A percentile compares a stretch with the other conserved stretches of the same genome.
Conservation (phyloP, 768 basidiomycete genomes). For the Mycena venus region DNA sequence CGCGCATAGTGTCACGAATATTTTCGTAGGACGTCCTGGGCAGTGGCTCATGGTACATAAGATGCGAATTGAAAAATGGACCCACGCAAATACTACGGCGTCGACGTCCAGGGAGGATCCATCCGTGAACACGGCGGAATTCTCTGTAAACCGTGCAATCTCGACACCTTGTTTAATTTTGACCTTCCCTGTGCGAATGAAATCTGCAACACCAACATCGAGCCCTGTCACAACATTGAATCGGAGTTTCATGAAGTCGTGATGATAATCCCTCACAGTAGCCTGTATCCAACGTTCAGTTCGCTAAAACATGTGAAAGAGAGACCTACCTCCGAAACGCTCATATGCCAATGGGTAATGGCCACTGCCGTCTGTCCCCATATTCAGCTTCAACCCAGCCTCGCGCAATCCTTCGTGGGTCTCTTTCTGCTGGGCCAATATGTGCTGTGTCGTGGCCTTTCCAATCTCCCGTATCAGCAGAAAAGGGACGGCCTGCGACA, state of each 20-base stretch:
- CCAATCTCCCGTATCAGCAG: constrained; percentile 10
- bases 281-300: no score
- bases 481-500: constrained; percentile 12
- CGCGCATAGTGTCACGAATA: constrained; percentile 37
- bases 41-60: no score
- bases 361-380: constrained; percentile 5
- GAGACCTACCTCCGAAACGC: constrained; percentile 13
- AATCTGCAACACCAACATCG: constrained; percentile 63
- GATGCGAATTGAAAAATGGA: no score
- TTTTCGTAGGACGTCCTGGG: no score
- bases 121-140: constrained; percentile 54
- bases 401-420: neutral
- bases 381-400: constrained; percentile 4
- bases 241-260: no score
- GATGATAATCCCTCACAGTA: no score
- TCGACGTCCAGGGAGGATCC: constrained; percentile 55
- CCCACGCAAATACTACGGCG: constrained; percentile 61
- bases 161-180: constrained; percentile 69
- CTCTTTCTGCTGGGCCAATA: constrained; percentile 12
- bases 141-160: constrained; percentile 50
- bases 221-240: constrained; percentile 42
- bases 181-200: constrained; percentile 67
- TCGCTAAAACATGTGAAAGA: neutral
- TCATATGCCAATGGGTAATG: constrained; percentile 17
- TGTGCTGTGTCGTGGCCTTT: neutral